Evolutionary conservation across 1,284 basidiomycete genomes (phyloP).

Genomic region (Cryptococcus wingfieldii): DNA sequence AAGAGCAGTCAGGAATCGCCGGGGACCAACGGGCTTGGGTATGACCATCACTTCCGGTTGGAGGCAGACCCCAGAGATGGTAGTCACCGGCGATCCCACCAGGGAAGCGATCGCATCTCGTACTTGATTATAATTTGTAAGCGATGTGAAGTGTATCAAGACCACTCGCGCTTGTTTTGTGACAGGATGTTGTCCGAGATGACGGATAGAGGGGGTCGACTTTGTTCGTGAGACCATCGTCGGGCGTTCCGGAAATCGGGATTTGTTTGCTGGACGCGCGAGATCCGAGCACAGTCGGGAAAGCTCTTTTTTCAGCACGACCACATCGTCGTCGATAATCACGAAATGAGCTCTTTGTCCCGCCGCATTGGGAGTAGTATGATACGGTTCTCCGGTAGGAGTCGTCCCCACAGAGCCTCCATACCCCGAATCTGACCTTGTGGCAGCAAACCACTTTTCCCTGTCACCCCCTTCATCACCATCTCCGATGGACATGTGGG

Average conservation of each 20-base stretch:
- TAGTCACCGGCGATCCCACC: constrained; percentile 47
- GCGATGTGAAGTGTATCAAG: constrained; percentile 83
- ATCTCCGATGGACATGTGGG: constrained; percentile 58
- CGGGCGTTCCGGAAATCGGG: constrained; percentile 61
- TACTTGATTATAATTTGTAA: constrained; percentile 79
- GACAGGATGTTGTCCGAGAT: constrained; percentile 27
- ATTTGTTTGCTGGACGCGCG: constrained; percentile 50
- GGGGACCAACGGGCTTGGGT: constrained; percentile 89
- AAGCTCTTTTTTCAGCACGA: constrained; percentile 66
- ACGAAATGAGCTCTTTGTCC: constrained; percentile 54
- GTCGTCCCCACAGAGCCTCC: constrained; percentile 11
- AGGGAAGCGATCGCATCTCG: constrained; percentile 77
- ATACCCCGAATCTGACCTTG: constrained; percentile 31
- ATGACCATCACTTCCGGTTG: constrained; percentile 86
- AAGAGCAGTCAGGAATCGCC: constrained; percentile 80
- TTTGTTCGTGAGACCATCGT: constrained; percentile 65
- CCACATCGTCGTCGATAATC: constrained; percentile 83
- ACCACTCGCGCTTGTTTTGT: constrained; percentile 40
- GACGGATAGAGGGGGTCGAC: constrained; percentile 67
- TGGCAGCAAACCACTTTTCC: not conserved
- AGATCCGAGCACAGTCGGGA: constrained; percentile 60
- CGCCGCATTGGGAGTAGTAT: constrained; percentile 1
- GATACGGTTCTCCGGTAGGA: constrained; percentile 5
- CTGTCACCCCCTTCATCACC: constrained; percentile 22
- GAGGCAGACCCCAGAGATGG: constrained; percentile 23